A percentile compares a stretch with the other conserved stretches of the same genome.
Conservation (phyloP, 2,329 filamentous ascomycete species). For the Neophaeococcomyces mojaviensis region DNA sequence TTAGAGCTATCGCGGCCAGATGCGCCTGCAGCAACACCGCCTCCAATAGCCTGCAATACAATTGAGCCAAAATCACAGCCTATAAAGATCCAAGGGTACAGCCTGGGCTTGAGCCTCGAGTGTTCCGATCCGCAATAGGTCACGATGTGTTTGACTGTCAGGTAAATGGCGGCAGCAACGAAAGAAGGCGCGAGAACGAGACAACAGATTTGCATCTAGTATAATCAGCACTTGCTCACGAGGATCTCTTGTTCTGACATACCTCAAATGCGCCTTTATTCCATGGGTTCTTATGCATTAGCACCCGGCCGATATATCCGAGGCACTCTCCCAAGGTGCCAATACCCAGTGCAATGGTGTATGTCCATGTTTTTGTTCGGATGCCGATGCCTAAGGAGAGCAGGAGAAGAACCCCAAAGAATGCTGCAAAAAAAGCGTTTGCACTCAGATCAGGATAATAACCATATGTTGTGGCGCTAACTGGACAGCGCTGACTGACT, state of each 20-base stretch:
- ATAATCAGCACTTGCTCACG: constrained; percentile 29
- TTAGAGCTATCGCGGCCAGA: constrained; percentile 27
- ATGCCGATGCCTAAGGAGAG: constrained; percentile 44
- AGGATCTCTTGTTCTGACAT: constrained; percentile 46
- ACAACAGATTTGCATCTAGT: constrained; percentile 44
- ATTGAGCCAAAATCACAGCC: constrained; percentile 52
- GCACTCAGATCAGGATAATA: constrained; percentile 47
- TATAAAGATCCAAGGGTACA: constrained; percentile 55
- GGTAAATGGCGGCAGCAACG: constrained; percentile 48
- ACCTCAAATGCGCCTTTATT: constrained; percentile 48
- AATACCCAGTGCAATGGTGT: constrained; percentile 42
- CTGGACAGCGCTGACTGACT: constrained; percentile 34
- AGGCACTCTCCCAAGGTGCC: constrained; percentile 44
- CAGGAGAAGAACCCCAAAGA: constrained; percentile 44
- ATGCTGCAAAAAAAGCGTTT: constrained; percentile 48
- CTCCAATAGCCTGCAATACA: constrained; percentile 51
- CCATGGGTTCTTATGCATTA: constrained; percentile 49
- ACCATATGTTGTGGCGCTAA: constrained; percentile 44
- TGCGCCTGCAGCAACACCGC: constrained; percentile 46
- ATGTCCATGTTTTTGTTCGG: constrained; percentile 49
- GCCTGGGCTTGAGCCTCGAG: constrained; percentile 40
- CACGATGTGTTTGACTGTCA: constrained; percentile 51
- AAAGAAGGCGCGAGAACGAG: constrained; percentile 52
- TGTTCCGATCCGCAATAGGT: constrained; percentile 46
- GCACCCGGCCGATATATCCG: constrained; percentile 50